A percentile compares a stretch with the other conserved stretches of the same genome.
These are phyloP conservation scores for Cladophialophora bantiana DNA, from an alignment of 2,329 filamentous ascomycete species.

Conservation along the genomic window DNA sequence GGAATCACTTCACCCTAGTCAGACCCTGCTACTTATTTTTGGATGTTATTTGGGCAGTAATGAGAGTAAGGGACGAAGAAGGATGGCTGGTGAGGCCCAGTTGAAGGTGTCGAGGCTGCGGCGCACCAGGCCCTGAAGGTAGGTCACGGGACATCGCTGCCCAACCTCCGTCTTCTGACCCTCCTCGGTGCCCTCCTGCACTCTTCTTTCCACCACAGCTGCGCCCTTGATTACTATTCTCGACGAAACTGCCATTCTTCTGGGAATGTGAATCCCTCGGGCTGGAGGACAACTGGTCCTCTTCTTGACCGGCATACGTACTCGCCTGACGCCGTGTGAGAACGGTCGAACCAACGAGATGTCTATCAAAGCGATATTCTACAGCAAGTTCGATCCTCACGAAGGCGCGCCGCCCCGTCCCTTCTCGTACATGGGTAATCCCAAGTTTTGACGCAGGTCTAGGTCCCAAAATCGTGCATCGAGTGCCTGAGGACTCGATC, in stretches of 20 bases:
- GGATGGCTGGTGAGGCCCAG: no score
- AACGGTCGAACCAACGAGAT: constrained; percentile 32
- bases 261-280: neutral
- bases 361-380: constrained; percentile 71
- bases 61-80: no score
- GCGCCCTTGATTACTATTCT: neutral
- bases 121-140: no score
- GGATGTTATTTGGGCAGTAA: no score
- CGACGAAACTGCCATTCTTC: neutral
- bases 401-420: constrained; percentile 50
- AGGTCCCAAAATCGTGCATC: constrained; percentile 70
- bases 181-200: no score
- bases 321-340: neutral
- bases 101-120: no score
- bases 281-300: neutral
- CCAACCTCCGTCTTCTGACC: neutral
- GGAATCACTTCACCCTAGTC: no score
- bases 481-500: constrained; percentile 68
- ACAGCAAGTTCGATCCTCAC: constrained; percentile 70
- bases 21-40: no score
- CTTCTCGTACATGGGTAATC: neutral
- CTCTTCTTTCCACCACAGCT: neutral
- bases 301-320: neutral
- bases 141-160: no score
- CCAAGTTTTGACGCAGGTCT: constrained; percentile 16